Conservation (phyloP, 441 rosid genomes). For the Sinapis alba region DNA sequence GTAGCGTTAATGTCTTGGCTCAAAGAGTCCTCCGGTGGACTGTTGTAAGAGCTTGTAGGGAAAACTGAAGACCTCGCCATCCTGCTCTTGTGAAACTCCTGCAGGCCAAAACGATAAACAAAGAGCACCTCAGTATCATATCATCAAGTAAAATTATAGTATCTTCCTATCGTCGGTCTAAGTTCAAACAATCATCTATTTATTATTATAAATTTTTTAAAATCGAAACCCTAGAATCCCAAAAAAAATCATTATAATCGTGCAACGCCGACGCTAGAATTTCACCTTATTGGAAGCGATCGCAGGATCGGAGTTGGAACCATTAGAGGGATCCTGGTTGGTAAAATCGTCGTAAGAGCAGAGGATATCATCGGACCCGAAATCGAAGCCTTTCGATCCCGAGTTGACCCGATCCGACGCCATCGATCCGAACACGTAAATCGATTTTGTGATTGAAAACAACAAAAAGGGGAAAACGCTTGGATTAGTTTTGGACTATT, state of each 20-base stretch:
- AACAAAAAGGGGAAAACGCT: background rate
- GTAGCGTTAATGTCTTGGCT: slow-evolving; percentile 56
- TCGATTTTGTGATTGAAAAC: background rate
- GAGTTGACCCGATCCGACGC: slow-evolving; percentile 74
- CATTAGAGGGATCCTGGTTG: slow-evolving; percentile 78
- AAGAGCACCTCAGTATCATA: background rate
- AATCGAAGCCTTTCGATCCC: slow-evolving; percentile 82
- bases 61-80: slow-evolving; percentile 64
- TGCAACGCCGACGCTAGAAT: background rate
- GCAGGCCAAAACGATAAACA: slow-evolving; percentile 14
- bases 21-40: slow-evolving; percentile 80
- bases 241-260: background rate
- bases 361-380: slow-evolving; percentile 89
- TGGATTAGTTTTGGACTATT: slow-evolving; percentile 11
- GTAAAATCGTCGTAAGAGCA: slow-evolving; percentile 83
- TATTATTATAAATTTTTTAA: background rate
- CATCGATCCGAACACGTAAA: slow-evolving; percentile 44
- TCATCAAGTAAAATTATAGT: background rate
- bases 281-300: slow-evolving; percentile 52
- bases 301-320: slow-evolving; percentile 59
- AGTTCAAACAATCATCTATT: background rate
- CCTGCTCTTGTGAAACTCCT: slow-evolving; percentile 85
- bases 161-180: background rate
- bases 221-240: slow-evolving; percentile 17
- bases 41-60: slow-evolving; percentile 60